Evolutionary conservation across 2,329 filamentous ascomycete genomes (phyloP), one percentile per base, ranked within the genome.

Genomic region (Colletotrichum godetiae): DNA sequence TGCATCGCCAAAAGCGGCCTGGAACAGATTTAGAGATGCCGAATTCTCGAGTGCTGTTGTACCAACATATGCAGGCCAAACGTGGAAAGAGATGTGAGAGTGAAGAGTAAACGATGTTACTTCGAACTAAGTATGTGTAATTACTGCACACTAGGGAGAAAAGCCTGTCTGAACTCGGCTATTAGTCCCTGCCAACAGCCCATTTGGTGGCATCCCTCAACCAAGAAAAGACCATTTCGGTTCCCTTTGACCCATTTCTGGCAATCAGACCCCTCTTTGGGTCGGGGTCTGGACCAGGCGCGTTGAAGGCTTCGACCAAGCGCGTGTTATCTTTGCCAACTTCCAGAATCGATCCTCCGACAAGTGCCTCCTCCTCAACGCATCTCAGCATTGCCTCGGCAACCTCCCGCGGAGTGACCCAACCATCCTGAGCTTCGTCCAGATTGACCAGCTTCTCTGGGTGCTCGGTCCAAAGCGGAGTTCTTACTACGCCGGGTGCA

Each of bases 391-490:
- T 88, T 0, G 81, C 84, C 42, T 81, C 75, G 2, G 86, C 86
- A 0, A 87, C 84, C 56, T 84, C 83, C 1, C 83, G 75, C 0
- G 85, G 82, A 0, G 82, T 83, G 0, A 86, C 81, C 84, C 85
- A 87, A 0, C 72, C 78, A 67, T 85, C 84, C 29, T 77, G 72
- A 4, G 68, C 71, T 31, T 78, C 66, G 7, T 85, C 78, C 0
- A 87, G 72, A 49, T 80, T 80, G 19, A 77, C 76, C 22, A 86
- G 72, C 74, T 86, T 87, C 74, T 87, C 85, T 0, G 84, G 82
- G 46, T 86, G 74, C 1, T 87, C 85, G 0, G 78, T 82, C 84
- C 85, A 86, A 3, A 88, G 72, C 2, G 86, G 86, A 1, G 86
- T 88, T 8, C 79, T 76, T 0, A 87, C 83, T 1, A 86, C 63